Evolutionary conservation across 495 filamentous ascomycete species (phyloP).

Genomic region (Aspergillus haitiensis): DNA sequence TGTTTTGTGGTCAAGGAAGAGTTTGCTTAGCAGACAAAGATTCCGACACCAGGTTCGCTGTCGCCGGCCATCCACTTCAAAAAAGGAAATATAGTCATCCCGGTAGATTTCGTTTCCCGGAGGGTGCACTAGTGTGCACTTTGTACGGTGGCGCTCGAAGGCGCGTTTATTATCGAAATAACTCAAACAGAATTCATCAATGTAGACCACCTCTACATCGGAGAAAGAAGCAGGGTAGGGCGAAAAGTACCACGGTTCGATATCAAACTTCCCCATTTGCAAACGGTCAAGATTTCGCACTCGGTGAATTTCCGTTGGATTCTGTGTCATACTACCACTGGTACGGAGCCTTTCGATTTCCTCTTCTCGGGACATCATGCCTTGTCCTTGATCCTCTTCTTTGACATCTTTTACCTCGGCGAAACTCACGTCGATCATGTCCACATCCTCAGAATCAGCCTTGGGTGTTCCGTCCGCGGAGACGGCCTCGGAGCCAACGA

Average conservation of each 20-base stretch:
- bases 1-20: conserved; percentile 98
- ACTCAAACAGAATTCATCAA: conserved; percentile 94
- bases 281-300: conserved; percentile 90
- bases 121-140: conserved; percentile 89
- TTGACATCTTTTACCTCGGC: conserved; percentile 53
- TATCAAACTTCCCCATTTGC: conserved; percentile 88
- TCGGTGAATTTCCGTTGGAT: conserved; percentile 92
- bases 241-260: conserved; percentile 98
- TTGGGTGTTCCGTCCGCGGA: conserved; percentile 56
- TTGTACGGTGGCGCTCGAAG: conserved; percentile 80
- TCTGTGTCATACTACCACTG: conserved; percentile 96
- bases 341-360: conserved; percentile 95
- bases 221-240: conserved; percentile 89
- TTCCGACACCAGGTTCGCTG: conserved; percentile 97
- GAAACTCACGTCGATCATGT: conserved; percentile 60
- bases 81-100: conserved; percentile 91
- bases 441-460: conserved; percentile 59
- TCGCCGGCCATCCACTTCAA: conserved; percentile 94
- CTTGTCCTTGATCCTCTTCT: conserved; percentile 46
- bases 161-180: conserved; percentile 80
- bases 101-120: conserved; percentile 98
- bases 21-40: conserved; percentile 87
- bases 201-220: conserved; percentile 84
- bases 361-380: conserved; percentile 76
- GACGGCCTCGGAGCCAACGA: conserved; percentile 51